phyloP scores from a whole-genome alignment of 306 rosid genomes.

The Ormosia emarginata region DNA sequence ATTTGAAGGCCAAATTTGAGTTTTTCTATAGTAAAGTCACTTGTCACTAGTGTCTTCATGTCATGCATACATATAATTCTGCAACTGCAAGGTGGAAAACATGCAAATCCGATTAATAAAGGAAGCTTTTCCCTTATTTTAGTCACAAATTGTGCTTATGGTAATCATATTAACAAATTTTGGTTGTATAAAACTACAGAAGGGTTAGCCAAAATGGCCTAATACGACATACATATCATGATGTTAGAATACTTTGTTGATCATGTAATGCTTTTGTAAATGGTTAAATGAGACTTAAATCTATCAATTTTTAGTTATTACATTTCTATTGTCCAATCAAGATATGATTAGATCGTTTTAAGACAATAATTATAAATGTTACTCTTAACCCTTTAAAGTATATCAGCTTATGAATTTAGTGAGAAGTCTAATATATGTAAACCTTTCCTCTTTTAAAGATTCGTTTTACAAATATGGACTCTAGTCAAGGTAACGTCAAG shows the following conservation, averaged over 20 bases:
- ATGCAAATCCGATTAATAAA: neutral
- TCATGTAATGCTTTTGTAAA: neutral
- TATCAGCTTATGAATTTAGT: neutral
- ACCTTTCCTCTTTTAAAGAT: neutral
- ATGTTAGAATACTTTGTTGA: neutral
- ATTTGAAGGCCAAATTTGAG: neutral
- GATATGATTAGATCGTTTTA: neutral
- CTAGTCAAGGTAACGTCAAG: neutral
- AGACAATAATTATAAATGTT: neutral
- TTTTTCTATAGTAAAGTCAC: neutral
- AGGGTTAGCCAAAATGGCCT: neutral
- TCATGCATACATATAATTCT: neutral
- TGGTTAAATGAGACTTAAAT: neutral
- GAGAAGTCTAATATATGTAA: neutral
- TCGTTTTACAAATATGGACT: neutral
- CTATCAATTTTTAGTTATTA: neutral
- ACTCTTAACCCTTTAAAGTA: neutral
- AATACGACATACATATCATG: neutral
- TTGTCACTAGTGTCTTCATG: neutral
- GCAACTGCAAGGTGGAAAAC: neutral
- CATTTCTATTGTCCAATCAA: neutral
- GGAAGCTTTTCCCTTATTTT: neutral
- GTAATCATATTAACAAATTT: neutral
- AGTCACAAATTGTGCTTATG: neutral
- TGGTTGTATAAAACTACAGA: neutral